Base-by-base conservation (phyloP, 139 green algal genomes). In the Ostreobium quekettii region DNA sequence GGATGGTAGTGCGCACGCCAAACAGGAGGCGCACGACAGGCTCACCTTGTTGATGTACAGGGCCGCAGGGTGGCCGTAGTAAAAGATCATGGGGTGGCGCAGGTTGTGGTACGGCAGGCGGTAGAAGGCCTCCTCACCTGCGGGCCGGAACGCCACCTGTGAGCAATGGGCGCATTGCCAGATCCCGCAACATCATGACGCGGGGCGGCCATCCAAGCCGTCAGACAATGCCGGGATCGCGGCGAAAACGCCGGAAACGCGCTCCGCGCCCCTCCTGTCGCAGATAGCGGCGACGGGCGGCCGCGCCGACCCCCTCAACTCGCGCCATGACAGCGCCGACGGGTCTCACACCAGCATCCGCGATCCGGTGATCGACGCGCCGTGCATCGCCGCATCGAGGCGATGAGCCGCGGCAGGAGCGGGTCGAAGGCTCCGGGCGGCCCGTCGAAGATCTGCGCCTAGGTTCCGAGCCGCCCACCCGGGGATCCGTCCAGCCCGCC, bases 81-180 rank as follows among this genome's bases (percentile, higher is more conserved):
- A 93, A 71, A 93, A 93, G 58, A 93, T 85, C 75, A 91, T 87
- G 56, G 86, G 86, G 75, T 93, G 86, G 48, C 86, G 80, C 67
- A 93, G 85, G 77, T 85, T 81, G 71, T 93, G 86, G 75, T 89
- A 88, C 0, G 86, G 86, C 70, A 84, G 86, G 5, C 86, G 73
- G 28, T 82, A 78, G 76, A 86, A 92, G 7, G 83, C 75, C 63
- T 90, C 83, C 47, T 82, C 70, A 70, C 80, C 73, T 89, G 81
- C 58, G 74, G 35, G 28, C n/a, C 62, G 56, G 66, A 3, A 70
- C 5, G 24, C 15, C 26, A 1, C 59, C 29, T 47, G 3, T 19
- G 1, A 2, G 26, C 11, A 26, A 39, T 33, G 30, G 29, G 48
- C 47, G 30, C 28, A 36, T 71, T 70, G 48, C 1, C 15, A 19